Percentiles rank a stretch among this genome's conserved stretches.
These are phyloP conservation scores for Pichia scutulata DNA, from an alignment of 805 yeast species.

Conservation along the genomic window DNA sequence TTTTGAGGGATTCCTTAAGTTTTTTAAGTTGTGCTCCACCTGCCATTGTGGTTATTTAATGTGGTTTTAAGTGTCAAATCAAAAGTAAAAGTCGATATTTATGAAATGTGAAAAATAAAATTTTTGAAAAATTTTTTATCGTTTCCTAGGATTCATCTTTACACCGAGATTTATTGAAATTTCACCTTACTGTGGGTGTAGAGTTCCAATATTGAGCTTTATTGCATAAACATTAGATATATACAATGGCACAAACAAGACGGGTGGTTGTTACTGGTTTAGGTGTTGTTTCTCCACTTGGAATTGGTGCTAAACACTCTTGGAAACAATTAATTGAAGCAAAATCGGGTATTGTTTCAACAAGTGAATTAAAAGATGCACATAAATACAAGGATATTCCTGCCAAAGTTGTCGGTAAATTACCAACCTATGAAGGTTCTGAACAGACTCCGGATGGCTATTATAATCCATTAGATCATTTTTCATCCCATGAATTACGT, in stretches of 20 bases:
- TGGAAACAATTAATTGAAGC: constrained; percentile 50
- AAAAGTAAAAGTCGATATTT: neutral
- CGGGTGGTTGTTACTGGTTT: constrained; percentile 91
- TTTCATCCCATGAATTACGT: constrained; percentile 42
- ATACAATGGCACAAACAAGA: constrained; percentile 13
- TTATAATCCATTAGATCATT: constrained; percentile 49
- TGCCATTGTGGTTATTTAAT: constrained; percentile 33
- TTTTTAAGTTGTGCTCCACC: constrained; percentile 77
- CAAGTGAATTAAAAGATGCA: constrained; percentile 36
- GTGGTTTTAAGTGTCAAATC: neutral
- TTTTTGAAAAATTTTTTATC: neutral
- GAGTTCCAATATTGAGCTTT: too few relatives aligned
- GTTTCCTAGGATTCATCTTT: neutral
- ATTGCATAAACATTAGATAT: neutral
- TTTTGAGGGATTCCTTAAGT: constrained; percentile 67
- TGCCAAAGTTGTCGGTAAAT: constrained; percentile 65
- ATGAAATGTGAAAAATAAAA: neutral
- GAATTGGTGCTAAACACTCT: constrained; percentile 49
- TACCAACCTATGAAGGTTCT: constrained; percentile 40
- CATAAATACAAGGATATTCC: constrained; percentile 51
- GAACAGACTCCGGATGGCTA: constrained; percentile 22
- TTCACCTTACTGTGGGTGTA: neutral
- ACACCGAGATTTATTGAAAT: neutral
- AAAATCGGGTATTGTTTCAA: constrained; percentile 53
- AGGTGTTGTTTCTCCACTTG: constrained; percentile 82